These are phyloP conservation scores for Aspergillus leporis DNA, from an alignment of 495 filamentous ascomycete species.

Conservation along the genomic window DNA sequence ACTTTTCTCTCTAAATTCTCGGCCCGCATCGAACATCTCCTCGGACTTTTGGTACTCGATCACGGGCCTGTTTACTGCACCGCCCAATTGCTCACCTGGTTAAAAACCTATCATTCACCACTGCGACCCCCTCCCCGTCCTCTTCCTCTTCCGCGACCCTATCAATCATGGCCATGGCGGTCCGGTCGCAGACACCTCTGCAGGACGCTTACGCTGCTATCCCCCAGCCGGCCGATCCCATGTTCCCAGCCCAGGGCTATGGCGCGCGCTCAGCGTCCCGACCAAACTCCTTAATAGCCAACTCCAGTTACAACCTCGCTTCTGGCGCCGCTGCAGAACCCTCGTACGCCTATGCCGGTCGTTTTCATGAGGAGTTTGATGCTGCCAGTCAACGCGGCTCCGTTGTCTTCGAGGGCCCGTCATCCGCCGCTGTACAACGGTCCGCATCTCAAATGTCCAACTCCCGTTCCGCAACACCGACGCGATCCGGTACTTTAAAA, in stretches of 20 bases:
- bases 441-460: constrained; percentile 56
- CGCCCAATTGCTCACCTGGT: constrained; percentile 12
- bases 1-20: constrained; percentile 2
- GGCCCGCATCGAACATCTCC: constrained; percentile 11
- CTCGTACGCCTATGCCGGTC: constrained; percentile 47
- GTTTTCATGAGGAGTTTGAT: constrained; percentile 75
- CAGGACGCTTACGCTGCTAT: constrained; percentile 41
- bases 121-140: constrained; percentile 6
- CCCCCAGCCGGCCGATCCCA: constrained; percentile 31
- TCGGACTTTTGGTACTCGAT: constrained; percentile 15
- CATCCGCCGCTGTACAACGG: constrained; percentile 44
- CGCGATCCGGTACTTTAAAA: constrained; percentile 76
- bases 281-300: constrained; percentile 42
- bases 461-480: constrained; percentile 53
- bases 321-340: constrained; percentile 40
- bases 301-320: constrained; percentile 38
- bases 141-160: constrained; percentile 21
- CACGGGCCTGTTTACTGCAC: constrained; percentile 22
- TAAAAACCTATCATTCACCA: constrained; percentile 9
- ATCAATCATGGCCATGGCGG: constrained; percentile 42
- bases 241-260: constrained; percentile 33
- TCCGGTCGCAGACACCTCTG: constrained; percentile 45
- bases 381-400: constrained; percentile 65
- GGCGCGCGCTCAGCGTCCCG: constrained; percentile 35
- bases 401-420: constrained; percentile 51